Evolutionary conservation across 2,329 filamentous ascomycete genomes (phyloP), one percentile per base, ranked within the genome.

Genomic region (Pseudocercospora fuligena): DNA sequence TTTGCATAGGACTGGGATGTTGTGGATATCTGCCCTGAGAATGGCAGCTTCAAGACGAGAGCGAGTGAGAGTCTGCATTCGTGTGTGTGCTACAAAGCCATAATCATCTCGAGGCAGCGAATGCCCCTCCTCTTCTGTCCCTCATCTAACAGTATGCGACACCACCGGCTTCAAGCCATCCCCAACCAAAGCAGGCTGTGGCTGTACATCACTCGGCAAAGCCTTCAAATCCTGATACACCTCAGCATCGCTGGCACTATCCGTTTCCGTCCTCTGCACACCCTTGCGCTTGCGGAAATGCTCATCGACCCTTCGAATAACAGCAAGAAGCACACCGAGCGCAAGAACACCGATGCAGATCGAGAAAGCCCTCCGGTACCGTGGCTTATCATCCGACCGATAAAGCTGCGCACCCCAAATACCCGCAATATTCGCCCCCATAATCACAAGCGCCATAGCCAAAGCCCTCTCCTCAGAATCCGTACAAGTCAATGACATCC

Each of bases 371-470:
- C 83, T 81, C 2, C 82, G 81, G 73, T 87, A 87, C 1, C 80
- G 77, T 0, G 85, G 85, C 53, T 74, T 76, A 69, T 87, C 85
- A 61, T 87, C 84, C 0, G 76, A 69, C 23, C 83, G 83, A 80
- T 88, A 89, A 66, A 89, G 84, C 73, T 89, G 86, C 0, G 85
- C 85, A 3, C 87, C 87, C 63, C 87, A 86, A 60, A 89, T 88
- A 23, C 86, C 86, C 0, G 86, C 86, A 27, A 85, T 85, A 69
- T 89, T 89, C 57, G 86, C 87, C 21, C 84, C 84, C 86, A 88
- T 88, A 66, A 89, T 87, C 60, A 88, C 81, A 77, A 85, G 80
- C 7, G 86, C 86, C 87, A 88, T 88, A 11, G 86, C 85, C 0
- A 89, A 79, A 0, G 86, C 85, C 58, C 86, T 79, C 69, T 88